phyloP scores from a whole-genome alignment of 225 moss, liverwort and hornwort genomes.

The Sphagnum contortum region DNA sequence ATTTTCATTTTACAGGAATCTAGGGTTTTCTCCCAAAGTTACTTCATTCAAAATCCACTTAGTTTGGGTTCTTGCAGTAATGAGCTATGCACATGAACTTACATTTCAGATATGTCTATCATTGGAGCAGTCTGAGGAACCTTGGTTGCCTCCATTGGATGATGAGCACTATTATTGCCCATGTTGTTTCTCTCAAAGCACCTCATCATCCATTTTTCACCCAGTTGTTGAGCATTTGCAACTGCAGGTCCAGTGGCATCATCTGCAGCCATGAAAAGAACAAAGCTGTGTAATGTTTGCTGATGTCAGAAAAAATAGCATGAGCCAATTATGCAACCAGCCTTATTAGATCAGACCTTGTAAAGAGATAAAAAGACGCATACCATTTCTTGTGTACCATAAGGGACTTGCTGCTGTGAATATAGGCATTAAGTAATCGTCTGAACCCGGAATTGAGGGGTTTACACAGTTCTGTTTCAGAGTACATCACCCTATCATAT shows the following conservation, averaged over 20 bases:
- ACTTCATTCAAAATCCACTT: too few relatives aligned
- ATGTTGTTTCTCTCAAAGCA: constrained; percentile 32
- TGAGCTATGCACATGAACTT: too few relatives aligned
- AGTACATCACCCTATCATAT: neutral
- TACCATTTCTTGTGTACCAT: constrained; percentile 47
- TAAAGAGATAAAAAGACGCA: too few relatives aligned
- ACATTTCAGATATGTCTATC: too few relatives aligned
- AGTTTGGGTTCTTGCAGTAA: too few relatives aligned
- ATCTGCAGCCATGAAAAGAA: constrained; percentile 25
- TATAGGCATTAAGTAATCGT: constrained; percentile 28
- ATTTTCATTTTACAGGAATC: too few relatives aligned
- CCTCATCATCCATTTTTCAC: constrained; percentile 35
- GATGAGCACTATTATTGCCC: constrained; percentile 14
- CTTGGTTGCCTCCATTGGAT: constrained; percentile 25
- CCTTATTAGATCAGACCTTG: too few relatives aligned
- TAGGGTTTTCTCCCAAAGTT: too few relatives aligned
- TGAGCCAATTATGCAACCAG: too few relatives aligned
- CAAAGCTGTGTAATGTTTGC: too few relatives aligned
- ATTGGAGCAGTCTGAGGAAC: too few relatives aligned
- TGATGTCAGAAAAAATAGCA: too few relatives aligned
- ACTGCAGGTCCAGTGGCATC: constrained; percentile 27
- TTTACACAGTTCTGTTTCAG: constrained; percentile 31
- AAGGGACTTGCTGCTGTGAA: constrained; percentile 20
- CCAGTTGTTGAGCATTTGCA: constrained; percentile 21
- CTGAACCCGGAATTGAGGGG: constrained; percentile 32